These are phyloP conservation scores for Verticillium isaacii DNA, from an alignment of 2,329 filamentous ascomycete species.

Conservation along the genomic window DNA sequence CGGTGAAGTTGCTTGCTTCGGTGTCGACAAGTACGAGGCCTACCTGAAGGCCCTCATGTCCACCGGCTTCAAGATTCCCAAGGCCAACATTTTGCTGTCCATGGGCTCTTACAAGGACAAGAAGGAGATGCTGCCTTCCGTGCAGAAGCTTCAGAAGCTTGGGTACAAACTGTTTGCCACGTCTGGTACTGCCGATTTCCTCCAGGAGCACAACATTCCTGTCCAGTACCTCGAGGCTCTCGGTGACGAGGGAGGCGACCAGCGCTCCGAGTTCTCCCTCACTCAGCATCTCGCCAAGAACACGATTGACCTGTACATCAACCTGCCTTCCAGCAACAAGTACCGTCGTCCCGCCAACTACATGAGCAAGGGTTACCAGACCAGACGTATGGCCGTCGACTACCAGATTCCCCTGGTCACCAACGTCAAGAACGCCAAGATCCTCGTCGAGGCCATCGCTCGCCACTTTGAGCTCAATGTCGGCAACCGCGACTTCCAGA, in stretches of 20 bases:
- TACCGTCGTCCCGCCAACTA: constrained; percentile 96
- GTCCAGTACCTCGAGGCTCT: constrained; percentile 93
- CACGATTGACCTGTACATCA: constrained; percentile 98
- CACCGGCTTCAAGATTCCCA: constrained; percentile 93
- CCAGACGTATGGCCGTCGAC: constrained; percentile 95
- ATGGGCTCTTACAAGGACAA: constrained; percentile 98
- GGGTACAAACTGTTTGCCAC: constrained; percentile 97
- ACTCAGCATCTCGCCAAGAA: constrained; percentile 97
- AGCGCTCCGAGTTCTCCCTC: constrained; percentile 93
- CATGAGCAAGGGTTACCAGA: constrained; percentile 96
- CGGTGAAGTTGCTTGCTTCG: constrained; percentile 95
- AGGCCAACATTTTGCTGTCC: constrained; percentile 90
- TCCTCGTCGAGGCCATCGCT: constrained; percentile 89
- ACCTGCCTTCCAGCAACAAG: constrained; percentile 96
- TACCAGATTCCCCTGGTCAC: constrained; percentile 95
- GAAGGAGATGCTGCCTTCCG: constrained; percentile 90
- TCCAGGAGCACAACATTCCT: constrained; percentile 85
- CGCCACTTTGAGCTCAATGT: constrained; percentile 84
- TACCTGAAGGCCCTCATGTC: constrained; percentile 95
- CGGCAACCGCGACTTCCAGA: constrained; percentile 82
- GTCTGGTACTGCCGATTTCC: constrained; percentile 92
- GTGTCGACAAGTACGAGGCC: constrained; percentile 92
- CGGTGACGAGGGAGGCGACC: constrained; percentile 69
- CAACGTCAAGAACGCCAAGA: constrained; percentile 99
- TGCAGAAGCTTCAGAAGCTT: constrained; percentile 82